Evolutionary conservation across 805 yeast genomes (phyloP).

Genomic region (Saccharomycopsis fodiens): DNA sequence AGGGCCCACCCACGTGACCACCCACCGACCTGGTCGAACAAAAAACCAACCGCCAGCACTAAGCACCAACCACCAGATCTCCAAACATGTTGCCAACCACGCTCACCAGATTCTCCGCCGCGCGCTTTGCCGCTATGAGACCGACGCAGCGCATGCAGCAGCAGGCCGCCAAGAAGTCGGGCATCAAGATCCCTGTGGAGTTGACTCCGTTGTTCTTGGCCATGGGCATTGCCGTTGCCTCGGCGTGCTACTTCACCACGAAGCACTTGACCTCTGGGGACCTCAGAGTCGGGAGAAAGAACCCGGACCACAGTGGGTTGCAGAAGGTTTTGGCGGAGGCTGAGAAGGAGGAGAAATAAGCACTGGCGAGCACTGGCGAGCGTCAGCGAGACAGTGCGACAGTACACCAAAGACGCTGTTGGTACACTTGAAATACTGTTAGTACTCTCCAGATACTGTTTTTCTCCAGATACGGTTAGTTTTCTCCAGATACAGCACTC

Average conservation of each 20-base stretch:
- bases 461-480: too few relatives aligned
- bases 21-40: too few relatives aligned
- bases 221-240: conserved; percentile 33
- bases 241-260: conserved; percentile 32
- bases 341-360: too few relatives aligned
- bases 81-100: conserved; percentile 17
- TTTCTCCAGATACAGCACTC: too few relatives aligned
- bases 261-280: conserved; percentile 32
- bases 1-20: too few relatives aligned
- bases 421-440: too few relatives aligned
- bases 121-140: conserved; percentile 26
- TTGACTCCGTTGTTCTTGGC: conserved; percentile 36
- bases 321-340: conserved; percentile 17
- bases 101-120: conserved; percentile 15
- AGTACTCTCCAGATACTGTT: too few relatives aligned
- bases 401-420: too few relatives aligned
- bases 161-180: conserved; percentile 24
- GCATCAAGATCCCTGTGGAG: conserved; percentile 31
- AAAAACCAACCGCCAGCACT: too few relatives aligned
- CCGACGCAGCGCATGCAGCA: conserved; percentile 27
- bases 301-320: conserved; percentile 24
- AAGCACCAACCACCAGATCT: too few relatives aligned
- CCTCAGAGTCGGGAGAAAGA: conserved; percentile 32
- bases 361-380: too few relatives aligned
- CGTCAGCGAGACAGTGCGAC: too few relatives aligned